phyloP scores from a whole-genome alignment of 257 asterid genomes.

The Phtheirospermum japonicum region DNA sequence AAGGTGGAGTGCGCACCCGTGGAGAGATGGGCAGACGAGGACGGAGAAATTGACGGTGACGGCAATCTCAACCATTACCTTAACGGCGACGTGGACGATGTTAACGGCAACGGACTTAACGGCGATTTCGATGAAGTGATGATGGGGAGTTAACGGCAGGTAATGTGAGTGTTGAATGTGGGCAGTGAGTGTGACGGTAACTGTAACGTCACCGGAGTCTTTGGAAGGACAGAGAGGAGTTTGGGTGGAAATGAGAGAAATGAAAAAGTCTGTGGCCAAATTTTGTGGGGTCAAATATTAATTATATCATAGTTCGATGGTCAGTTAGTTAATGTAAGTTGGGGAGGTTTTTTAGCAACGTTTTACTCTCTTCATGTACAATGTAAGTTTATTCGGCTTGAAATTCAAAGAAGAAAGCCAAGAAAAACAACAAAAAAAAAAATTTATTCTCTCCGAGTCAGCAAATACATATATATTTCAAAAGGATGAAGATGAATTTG shows the following conservation, averaged over 20 bases:
- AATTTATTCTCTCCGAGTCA: neutral
- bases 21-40: slow-evolving; percentile 46
- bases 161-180: neutral
- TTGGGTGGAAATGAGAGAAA: slow-evolving; percentile 14
- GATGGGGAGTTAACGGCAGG: slow-evolving; percentile 28
- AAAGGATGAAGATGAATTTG: too few species aligned
- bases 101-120: neutral
- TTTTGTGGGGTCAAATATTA: slow-evolving; percentile 19
- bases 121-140: neutral
- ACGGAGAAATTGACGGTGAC: slow-evolving; percentile 29
- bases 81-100: slow-evolving; percentile 27
- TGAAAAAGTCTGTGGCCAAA: slow-evolving; percentile 18
- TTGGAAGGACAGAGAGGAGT: slow-evolving; percentile 16
- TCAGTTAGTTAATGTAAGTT: too few species aligned
- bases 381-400: slow-evolving; percentile 17
- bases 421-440: neutral
- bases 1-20: slow-evolving; percentile 71
- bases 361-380: too few species aligned
- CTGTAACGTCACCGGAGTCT: slow-evolving; percentile 29
- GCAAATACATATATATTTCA: neutral
- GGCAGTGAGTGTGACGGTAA: slow-evolving; percentile 27
- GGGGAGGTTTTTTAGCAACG: too few species aligned
- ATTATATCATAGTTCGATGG: too few species aligned
- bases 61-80: too few species aligned
- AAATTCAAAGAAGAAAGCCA: too few species aligned